phyloP scores from a whole-genome alignment of 768 basidiomycete genomes.

The Mycena chlorophos region DNA sequence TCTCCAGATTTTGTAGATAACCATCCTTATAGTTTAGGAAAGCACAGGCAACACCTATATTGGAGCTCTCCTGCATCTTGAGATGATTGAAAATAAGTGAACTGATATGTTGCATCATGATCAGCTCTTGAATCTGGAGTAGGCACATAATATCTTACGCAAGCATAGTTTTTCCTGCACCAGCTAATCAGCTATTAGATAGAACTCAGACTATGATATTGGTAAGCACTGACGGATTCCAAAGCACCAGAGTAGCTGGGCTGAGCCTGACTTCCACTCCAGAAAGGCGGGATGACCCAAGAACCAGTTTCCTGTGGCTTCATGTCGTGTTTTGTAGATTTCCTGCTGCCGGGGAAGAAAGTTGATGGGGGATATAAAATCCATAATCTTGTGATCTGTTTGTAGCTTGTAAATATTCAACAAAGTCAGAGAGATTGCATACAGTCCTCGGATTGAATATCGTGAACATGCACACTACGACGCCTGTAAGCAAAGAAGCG shows the following conservation, averaged over 20 bases:
- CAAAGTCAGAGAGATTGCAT: no score
- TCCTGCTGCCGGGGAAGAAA: slow-evolving; percentile 3
- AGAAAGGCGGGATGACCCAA: background rate
- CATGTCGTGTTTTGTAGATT: slow-evolving; percentile 2
- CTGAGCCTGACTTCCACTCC: background rate
- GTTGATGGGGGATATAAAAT: slow-evolving; percentile 6
- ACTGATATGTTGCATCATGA: background rate
- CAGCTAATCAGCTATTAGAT: background rate
- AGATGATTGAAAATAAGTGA: background rate
- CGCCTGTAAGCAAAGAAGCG: no score
- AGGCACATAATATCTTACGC: background rate
- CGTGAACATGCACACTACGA: no score
- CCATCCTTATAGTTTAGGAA: no score
- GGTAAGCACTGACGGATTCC: slow-evolving; percentile 4
- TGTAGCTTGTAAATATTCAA: no score
- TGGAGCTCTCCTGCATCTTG: no score
- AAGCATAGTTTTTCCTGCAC: slow-evolving; percentile 10
- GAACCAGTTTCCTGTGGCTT: slow-evolving; percentile 3
- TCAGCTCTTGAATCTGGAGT: background rate
- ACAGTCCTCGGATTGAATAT: no score
- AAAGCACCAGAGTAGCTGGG: background rate
- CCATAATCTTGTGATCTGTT: no score
- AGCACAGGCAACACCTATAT: no score
- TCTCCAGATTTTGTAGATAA: no score
- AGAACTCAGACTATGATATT: background rate